A percentile compares a stretch with the other conserved stretches of the same genome.
Conservation (phyloP, 2,329 filamentous ascomycete species). For the Sporothrix inflata region DNA sequence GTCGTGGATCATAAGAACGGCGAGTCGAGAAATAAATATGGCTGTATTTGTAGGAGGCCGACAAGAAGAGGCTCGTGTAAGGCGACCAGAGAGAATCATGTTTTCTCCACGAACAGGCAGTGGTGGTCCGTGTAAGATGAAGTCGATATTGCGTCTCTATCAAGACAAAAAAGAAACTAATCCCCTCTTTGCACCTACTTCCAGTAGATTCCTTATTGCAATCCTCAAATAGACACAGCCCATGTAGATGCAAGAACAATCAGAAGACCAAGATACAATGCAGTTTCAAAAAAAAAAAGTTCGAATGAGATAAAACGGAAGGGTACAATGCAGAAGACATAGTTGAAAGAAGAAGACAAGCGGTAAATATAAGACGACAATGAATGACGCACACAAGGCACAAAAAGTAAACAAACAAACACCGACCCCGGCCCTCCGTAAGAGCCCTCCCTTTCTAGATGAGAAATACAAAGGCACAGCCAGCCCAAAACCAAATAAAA, state of each 20-base stretch:
- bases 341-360: neutral
- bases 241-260: too few relatives aligned
- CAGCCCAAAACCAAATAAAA: neutral
- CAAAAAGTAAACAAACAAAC: constrained; percentile 9
- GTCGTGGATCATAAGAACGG: neutral
- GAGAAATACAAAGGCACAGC: neutral
- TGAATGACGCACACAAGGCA: neutral
- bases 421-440: constrained; percentile 13
- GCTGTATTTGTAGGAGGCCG: neutral
- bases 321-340: neutral
- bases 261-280: too few relatives aligned
- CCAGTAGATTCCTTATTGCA: too few relatives aligned
- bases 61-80: neutral
- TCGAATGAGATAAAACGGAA: neutral
- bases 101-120: neutral
- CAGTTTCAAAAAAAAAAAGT: too few relatives aligned
- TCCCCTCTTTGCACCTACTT: too few relatives aligned
- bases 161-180: neutral
- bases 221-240: too few relatives aligned
- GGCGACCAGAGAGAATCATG: neutral
- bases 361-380: neutral
- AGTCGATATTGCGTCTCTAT: neutral
- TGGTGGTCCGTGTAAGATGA: neutral
- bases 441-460: constrained; percentile 16
- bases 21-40: neutral